Base-by-base conservation (phyloP, 768 basidiomycete genomes). In the Gyrodon lividus region DNA sequence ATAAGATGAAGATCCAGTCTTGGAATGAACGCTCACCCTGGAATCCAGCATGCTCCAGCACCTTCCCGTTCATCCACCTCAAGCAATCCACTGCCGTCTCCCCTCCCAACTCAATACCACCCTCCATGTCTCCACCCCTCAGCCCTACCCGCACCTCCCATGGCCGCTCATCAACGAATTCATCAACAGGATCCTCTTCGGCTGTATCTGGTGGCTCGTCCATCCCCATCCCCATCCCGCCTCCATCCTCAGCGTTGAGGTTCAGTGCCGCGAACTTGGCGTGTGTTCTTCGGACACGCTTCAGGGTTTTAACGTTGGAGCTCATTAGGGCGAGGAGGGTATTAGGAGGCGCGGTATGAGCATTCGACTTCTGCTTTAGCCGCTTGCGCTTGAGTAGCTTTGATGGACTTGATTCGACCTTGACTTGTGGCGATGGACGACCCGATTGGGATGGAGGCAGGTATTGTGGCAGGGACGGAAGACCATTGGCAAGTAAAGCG, bases 21-120 rank as follows among this genome's bases (percentile, higher is more conserved):
- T 35, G 13, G 48, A 26, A 28, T 35, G 19, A 38, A 14, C 51
- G 70, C 83, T 50, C 50, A 88, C 93, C 91, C 77, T 97, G 95
- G 62, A 97, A 97, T 2, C 94, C 94, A 43, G 79, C 77, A 74
- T 97, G 95, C 59, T 96, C 92, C 60, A 97, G 62, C 45, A 96
- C 77, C 72, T 90, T 92, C 47, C 73, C 71, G 20, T 80, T 75
- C 78, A 82, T 80, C 89, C 85, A 92, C 58, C 76, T 73, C 61
- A 87, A 62, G 70, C 86, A 94, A 49, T 82, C 77, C 39, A 72
- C 68, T 7, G 86, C 83, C 51, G 76, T 83, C 50, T 74, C 70
- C 52, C 77, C 77, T 1, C 85, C 87, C 23, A 90, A 65, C 50
- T 86, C 87, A 37, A 80, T 58, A 10, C 74, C 63, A 39, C 6